Base-by-base conservation (phyloP, 2,329 filamentous ascomycete species). In the Thielaviopsis punctulata region DNA sequence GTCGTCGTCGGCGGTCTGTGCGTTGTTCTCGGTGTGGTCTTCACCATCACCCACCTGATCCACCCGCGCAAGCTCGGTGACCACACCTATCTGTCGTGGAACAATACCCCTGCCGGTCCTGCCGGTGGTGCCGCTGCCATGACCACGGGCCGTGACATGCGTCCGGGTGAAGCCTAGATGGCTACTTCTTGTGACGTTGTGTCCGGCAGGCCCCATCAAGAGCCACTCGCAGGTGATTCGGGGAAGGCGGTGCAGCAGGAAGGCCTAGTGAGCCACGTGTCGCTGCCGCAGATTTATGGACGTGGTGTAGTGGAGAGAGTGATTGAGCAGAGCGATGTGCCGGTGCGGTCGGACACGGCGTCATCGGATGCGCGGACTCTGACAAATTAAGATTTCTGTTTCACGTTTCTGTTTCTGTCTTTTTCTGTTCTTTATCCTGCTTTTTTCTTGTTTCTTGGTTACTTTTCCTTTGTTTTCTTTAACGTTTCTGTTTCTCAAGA, bases 11-110 rank as follows among this genome's bases (percentile, higher is more conserved):
- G 89, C 53, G 92, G 90, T 47, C 75, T 96, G 55, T 98, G 92
- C 69, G 83, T 98, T 59, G 64, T 95, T 24, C 77, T 98, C 8
- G 92, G 92, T 49, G 79, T 79, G 23, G 64, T 96, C 52, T 98
- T 98, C 68, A 89, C 90, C 30, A 75, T 87, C 56, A 89, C 87
- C 0, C 89, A 96, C 68, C 73, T 96, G 57, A 80, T 98, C 66
- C 89, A 85, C 64, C 92, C 92, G 56, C 83, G 92, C 62, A 98
- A 96, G 84, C 77, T 98, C 43, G 92, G 92, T 56, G 92, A 98
- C 65, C 92, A 96, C 67, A 95, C 88, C 8, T 96, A 98, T 65
- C 76, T 98, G 48, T 92, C 86, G 22, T 98, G 92, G 92, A 95
- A 96, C 65, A 78, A 79, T 54, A 69, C 68, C 1, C 72, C 73